phyloP scores from a whole-genome alignment of 73 alveolate genomes.

The Tetrahymena malaccensis region DNA sequence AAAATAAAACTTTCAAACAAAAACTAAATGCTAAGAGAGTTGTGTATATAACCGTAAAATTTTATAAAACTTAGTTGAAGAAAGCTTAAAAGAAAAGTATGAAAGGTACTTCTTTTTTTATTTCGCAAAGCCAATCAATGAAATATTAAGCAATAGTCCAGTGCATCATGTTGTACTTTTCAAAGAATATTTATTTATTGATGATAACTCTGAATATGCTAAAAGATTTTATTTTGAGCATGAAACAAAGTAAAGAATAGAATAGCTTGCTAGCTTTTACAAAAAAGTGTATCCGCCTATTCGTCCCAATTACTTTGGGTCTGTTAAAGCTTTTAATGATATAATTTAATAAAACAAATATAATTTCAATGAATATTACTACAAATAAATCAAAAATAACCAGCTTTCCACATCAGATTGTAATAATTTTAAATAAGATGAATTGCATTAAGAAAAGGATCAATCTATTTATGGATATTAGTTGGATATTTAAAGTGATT shows the following conservation, averaged over 20 bases:
- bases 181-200: constrained; percentile 8
- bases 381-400: neutral
- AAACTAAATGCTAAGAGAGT: neutral
- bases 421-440: neutral
- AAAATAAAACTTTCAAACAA: neutral
- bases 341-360: too few relatives aligned
- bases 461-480: neutral
- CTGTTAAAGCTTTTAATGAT: neutral
- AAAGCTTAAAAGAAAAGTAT: neutral
- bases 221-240: constrained; percentile 16
- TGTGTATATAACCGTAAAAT: neutral
- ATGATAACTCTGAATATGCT: constrained; percentile 26
- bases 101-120: constrained; percentile 11
- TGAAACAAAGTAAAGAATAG: neutral
- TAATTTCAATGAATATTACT: neutral
- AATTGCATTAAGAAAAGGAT: neutral
- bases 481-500: neutral
- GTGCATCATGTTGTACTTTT: constrained; percentile 32
- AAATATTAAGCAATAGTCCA: constrained; percentile 22
- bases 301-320: neutral
- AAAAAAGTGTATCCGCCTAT: neutral
- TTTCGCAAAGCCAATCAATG: constrained; percentile 33
- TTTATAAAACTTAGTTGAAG: neutral
- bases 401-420: neutral
- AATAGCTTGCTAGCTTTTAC: neutral